phyloP scores from a whole-genome alignment of 768 basidiomycete genomes.

The Kwoniella shandongensis region DNA sequence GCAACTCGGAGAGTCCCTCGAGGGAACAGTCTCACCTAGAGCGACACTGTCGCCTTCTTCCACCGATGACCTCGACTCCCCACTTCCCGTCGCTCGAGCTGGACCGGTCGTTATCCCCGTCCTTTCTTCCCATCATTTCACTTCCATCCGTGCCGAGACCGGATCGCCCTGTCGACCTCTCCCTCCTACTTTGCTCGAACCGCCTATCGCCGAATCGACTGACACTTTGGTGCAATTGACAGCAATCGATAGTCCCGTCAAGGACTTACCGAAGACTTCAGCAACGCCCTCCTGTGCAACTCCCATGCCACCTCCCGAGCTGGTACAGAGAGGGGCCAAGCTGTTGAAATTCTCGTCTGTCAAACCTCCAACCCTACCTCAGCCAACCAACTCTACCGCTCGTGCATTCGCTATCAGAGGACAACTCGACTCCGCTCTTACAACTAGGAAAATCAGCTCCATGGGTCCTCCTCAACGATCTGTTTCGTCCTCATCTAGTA shows the following conservation, averaged over 20 bases:
- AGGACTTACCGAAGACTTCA: neutral
- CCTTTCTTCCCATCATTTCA: constrained; percentile 13
- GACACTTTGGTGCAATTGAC: neutral
- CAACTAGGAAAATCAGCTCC: constrained; percentile 7
- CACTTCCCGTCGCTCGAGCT: constrained; percentile 34
- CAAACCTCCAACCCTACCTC: constrained; percentile 1
- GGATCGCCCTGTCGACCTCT: constrained; percentile 32
- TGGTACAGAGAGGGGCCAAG: constrained; percentile 17
- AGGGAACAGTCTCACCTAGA: no score
- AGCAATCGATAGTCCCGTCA: neutral
- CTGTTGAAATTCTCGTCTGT: constrained; percentile 14
- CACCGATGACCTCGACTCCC: constrained; percentile 27
- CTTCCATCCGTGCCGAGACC: constrained; percentile 29
- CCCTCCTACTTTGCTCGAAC: constrained; percentile 5
- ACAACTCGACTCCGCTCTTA: constrained; percentile 26
- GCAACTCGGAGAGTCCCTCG: no score
- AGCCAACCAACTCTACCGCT: constrained; percentile 6
- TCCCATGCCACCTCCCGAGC: constrained; percentile 8
- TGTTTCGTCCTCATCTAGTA: constrained; percentile 25
- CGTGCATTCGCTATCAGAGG: constrained; percentile 22
- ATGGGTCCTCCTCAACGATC: constrained; percentile 36
- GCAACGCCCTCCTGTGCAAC: constrained; percentile 1
- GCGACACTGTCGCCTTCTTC: constrained; percentile 2
- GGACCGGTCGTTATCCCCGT: constrained; percentile 43
- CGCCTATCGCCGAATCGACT: neutral